These are phyloP conservation scores for Tubosaeta brunneosetosa DNA, from an alignment of 768 basidiomycete genomes.

Conservation along the genomic window DNA sequence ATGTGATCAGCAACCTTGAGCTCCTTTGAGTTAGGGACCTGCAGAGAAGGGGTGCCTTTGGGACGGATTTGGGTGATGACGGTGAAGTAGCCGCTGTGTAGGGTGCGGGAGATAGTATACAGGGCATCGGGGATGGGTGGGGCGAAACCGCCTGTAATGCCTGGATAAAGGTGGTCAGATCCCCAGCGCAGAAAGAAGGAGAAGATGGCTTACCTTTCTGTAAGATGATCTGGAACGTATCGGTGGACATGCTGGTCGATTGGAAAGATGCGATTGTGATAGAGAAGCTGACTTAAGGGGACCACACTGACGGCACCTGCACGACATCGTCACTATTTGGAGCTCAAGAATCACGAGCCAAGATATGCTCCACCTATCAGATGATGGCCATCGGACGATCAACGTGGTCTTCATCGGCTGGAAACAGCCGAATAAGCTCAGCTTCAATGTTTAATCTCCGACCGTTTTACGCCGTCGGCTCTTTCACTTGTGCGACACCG, in stretches of 20 bases:
- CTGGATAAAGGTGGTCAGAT: conserved; percentile 33
- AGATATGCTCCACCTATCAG: neutral
- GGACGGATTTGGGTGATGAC: conserved; percentile 47
- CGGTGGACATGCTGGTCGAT: conserved; percentile 14
- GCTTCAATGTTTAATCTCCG: neutral
- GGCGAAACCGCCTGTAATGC: conserved; percentile 72
- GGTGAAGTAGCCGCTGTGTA: conserved; percentile 35
- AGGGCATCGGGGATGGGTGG: conserved; percentile 59
- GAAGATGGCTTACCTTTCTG: conserved; percentile 47
- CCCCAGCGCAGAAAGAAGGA: neutral
- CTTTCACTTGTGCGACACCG: neutral
- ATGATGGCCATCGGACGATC: neutral
- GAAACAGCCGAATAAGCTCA: neutral
- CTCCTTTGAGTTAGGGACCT: conserved; percentile 42
- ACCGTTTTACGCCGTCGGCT: neutral
- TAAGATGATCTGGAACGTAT: conserved; percentile 24
- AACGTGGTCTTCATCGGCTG: neutral
- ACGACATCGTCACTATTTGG: conserved; percentile 1
- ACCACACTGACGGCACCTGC: neutral
- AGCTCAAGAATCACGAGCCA: no score
- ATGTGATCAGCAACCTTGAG: conserved; percentile 34
- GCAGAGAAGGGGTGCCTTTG: conserved; percentile 42
- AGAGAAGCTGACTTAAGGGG: neutral
- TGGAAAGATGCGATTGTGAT: neutral
- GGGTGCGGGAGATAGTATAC: conserved; percentile 43